A percentile compares a stretch with the other conserved stretches of the same genome.
phyloP scores from a whole-genome alignment of 1,139 yeast species.

The Candida smagusa region DNA sequence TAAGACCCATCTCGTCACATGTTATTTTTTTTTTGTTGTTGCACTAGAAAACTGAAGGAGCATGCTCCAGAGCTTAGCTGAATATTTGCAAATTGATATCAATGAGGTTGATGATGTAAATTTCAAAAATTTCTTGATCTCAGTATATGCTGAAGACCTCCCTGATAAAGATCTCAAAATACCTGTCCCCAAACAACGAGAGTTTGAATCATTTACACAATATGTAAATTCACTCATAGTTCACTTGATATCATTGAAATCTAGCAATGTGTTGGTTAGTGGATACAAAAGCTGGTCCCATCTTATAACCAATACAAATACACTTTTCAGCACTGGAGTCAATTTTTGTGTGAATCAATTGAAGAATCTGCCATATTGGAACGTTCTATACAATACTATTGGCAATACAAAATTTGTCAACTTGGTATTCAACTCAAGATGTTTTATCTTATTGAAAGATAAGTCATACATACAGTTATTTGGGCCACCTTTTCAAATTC shows the following conservation, averaged over 20 bases:
- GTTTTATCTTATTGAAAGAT: slow-evolving; percentile 15
- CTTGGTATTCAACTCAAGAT: slow-evolving; percentile 28
- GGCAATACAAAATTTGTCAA: slow-evolving; percentile 31
- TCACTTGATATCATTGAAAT: slow-evolving; percentile 15
- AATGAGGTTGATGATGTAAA: not conserved
- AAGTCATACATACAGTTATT: slow-evolving; percentile 9
- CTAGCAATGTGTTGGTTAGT: slow-evolving; percentile 19
- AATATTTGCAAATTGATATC: slow-evolving; percentile 1
- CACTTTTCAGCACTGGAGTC: slow-evolving; percentile 14
- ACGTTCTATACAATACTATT: slow-evolving; percentile 24
- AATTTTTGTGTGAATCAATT: slow-evolving; percentile 27
- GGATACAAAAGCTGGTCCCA: slow-evolving; percentile 23
- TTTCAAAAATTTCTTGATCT: slow-evolving; percentile 3
- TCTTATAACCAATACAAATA: slow-evolving; percentile 12
- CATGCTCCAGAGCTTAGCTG: not conserved
- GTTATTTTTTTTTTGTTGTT: not conserved
- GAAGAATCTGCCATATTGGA: slow-evolving; percentile 34
- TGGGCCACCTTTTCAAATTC: slow-evolving; percentile 1
- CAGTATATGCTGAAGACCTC: slow-evolving; percentile 4
- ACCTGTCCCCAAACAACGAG: slow-evolving; percentile 3
- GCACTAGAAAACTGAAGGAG: not conserved
- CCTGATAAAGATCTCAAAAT: slow-evolving; percentile 3
- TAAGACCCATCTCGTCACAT: not conserved
- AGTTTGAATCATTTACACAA: slow-evolving; percentile 19
- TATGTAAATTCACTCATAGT: slow-evolving; percentile 23